These are phyloP conservation scores for Rhododendron vialii DNA, from an alignment of 148 eudicot genomes.

Conservation along the genomic window DNA sequence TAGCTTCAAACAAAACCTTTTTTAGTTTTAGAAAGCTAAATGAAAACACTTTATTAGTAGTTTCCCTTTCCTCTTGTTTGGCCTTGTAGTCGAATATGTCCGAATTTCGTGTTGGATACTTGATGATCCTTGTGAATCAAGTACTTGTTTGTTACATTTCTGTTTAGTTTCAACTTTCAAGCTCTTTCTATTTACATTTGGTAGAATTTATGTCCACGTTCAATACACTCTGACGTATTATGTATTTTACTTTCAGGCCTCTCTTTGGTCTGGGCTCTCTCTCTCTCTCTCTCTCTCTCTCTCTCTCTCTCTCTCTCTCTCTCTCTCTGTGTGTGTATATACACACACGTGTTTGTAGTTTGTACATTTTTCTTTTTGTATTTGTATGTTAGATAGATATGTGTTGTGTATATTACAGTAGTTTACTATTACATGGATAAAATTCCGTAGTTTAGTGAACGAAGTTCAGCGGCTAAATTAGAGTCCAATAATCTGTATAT, in stretches of 20 bases:
- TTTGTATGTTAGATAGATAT: no score
- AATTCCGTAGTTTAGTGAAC: no score
- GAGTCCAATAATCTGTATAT: no score
- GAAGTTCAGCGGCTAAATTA: no score
- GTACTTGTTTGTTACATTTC: neutral
- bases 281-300: constrained; percentile 6
- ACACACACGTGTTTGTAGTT: no score
- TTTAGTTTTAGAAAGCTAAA: neutral
- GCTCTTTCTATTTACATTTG: neutral
- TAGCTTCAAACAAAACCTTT: neutral
- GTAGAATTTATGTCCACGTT: neutral
- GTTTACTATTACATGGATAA: no score
- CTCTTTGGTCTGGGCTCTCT: constrained; percentile 22
- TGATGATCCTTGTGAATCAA: neutral
- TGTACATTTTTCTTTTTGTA: no score
- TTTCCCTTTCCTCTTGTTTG: neutral
- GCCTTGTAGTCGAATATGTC: neutral
- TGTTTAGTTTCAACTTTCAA: neutral
- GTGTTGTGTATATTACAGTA: no score
- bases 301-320: no score
- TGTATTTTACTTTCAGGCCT: constrained; percentile 22
- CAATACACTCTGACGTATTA: neutral
- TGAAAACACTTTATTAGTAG: neutral
- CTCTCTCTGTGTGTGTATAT: no score
- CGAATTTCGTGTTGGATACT: neutral